phyloP scores from a whole-genome alignment of 352 stramenopile species.

The Globisporangium lucens region DNA sequence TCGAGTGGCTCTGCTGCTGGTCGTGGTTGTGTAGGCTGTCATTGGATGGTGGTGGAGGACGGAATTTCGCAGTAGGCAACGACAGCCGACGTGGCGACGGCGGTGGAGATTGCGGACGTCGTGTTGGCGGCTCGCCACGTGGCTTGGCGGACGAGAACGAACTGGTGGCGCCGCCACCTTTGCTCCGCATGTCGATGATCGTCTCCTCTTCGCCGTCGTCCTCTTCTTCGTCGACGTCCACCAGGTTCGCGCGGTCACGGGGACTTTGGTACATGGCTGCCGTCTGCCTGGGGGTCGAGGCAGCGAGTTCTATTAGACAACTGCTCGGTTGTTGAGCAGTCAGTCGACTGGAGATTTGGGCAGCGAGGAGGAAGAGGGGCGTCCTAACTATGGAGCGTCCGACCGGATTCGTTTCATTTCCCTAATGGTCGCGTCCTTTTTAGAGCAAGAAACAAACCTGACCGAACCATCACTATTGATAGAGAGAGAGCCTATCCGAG shows the following conservation, averaged over 20 bases:
- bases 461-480: not conserved
- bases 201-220: slow-evolving; percentile 40
- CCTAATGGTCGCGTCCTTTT: not conserved
- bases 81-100: not conserved
- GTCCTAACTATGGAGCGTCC: not conserved
- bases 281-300: not conserved
- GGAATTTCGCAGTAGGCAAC: not conserved
- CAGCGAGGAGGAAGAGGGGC: too few relatives aligned
- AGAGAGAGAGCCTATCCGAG: not conserved
- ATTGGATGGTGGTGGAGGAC: not conserved
- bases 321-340: not conserved
- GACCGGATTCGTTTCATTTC: not conserved
- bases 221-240: slow-evolving; percentile 17
- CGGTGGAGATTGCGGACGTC: not conserved
- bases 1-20: slow-evolving; percentile 14
- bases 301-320: not conserved
- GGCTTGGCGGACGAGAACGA: slow-evolving; percentile 17
- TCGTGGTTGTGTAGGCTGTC: not conserved
- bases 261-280: not conserved
- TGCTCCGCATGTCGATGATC: slow-evolving; percentile 27
- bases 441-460: not conserved
- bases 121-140: not conserved
- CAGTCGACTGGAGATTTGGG: too few relatives aligned
- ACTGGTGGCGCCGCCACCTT: slow-evolving; percentile 8
- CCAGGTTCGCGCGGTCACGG: slow-evolving; percentile 10